A percentile compares a stretch with the other conserved stretches of the same genome.
Conservation (phyloP, 179 eudicot species). For the Monotropa hypopitys region DNA sequence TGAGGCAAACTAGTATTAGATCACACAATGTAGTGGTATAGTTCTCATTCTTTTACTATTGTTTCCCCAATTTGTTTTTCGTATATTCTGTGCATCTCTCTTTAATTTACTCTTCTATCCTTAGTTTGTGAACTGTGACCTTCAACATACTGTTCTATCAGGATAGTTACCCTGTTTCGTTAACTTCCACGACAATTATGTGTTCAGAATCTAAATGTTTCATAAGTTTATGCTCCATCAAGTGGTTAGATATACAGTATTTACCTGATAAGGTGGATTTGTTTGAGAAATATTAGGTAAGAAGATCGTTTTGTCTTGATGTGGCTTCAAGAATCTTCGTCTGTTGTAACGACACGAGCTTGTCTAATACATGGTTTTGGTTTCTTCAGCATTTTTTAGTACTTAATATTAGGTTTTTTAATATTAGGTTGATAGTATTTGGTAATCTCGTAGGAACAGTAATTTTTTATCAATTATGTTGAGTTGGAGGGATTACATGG, state of each 20-base stretch:
- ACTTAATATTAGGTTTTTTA: neutral
- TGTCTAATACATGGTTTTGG: neutral
- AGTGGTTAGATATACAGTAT: neutral
- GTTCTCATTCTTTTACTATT: neutral
- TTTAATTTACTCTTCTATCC: neutral
- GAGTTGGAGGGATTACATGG: no score
- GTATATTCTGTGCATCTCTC: neutral
- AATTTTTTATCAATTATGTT: no score
- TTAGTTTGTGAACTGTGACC: neutral
- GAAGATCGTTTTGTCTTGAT: no score
- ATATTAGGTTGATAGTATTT: neutral
- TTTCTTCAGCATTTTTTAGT: neutral
- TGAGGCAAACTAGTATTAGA: neutral
- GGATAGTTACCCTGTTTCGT: neutral
- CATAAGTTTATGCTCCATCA: neutral
- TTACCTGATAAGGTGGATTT: neutral
- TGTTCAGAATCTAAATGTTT: neutral
- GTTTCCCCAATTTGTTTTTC: neutral
- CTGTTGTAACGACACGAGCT: neutral
- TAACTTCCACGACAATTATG: neutral
- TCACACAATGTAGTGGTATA: neutral
- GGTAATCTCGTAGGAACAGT: neutral
- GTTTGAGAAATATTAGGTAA: neutral
- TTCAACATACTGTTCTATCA: neutral
- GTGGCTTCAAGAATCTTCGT: neutral